Percentiles rank a stretch among this genome's conserved stretches.
Conservation (phyloP, 2,329 filamentous ascomycete species). For the Plenodomus tracheiphilus region DNA sequence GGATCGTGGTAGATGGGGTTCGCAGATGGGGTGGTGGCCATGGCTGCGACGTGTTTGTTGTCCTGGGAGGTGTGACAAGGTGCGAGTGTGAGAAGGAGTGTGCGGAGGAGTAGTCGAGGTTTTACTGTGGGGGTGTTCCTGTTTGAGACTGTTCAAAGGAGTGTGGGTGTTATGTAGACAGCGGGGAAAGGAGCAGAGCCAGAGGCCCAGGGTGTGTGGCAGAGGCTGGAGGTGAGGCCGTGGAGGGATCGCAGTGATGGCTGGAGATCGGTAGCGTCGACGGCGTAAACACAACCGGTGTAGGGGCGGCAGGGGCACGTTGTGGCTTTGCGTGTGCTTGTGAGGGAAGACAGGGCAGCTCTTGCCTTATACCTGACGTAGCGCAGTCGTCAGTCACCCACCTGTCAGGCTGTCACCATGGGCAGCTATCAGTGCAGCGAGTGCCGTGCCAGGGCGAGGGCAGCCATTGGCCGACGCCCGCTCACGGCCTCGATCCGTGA, state of each 20-base stretch:
- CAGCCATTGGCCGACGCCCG: slow-evolving; percentile 7
- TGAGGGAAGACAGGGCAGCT: slow-evolving; percentile 18
- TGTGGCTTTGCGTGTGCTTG: slow-evolving; percentile 6
- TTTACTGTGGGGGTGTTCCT: slow-evolving; percentile 4
- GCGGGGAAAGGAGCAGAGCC: slow-evolving; percentile 3
- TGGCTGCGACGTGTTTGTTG: slow-evolving; percentile 10
- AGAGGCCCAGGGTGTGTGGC: slow-evolving; percentile 9
- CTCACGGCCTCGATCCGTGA: slow-evolving; percentile 6
- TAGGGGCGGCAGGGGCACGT: slow-evolving; percentile 23
- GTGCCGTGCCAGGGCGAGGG: slow-evolving; percentile 4
- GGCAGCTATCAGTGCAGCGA: slow-evolving; percentile 5
- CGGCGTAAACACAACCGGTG: slow-evolving; percentile 28
- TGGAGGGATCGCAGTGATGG: slow-evolving; percentile 22
- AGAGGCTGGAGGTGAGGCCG: slow-evolving; percentile 7
- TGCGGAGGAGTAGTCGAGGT: neutral
- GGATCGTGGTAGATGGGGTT: slow-evolving; percentile 27
- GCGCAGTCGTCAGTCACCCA: neutral
- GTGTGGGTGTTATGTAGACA: slow-evolving; percentile 25
- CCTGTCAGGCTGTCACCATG: neutral
- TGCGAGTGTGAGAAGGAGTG: slow-evolving; percentile 7
- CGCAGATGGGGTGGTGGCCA: slow-evolving; percentile 24
- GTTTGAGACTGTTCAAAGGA: slow-evolving; percentile 15
- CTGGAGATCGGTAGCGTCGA: slow-evolving; percentile 30
- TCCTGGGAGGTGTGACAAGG: slow-evolving; percentile 3
- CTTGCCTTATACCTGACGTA: neutral